Conservation (phyloP, 495 filamentous ascomycete genomes). For the Neurospora sp. region DNA sequence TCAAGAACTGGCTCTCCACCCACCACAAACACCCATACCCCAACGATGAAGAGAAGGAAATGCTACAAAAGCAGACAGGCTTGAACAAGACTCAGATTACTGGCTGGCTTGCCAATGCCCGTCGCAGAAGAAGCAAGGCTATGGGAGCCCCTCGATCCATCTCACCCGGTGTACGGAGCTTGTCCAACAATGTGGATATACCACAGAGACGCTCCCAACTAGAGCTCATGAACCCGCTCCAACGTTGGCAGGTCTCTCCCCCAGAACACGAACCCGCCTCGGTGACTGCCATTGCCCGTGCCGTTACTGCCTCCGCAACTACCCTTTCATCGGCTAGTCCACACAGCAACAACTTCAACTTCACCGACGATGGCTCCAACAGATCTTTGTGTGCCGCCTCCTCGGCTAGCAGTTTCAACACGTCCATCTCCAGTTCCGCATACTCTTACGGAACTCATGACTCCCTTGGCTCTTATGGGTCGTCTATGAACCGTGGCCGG, state of each 20-base stretch:
- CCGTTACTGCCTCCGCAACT: conserved; percentile 49
- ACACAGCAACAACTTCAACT: conserved; percentile 33
- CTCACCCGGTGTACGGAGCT: conserved; percentile 44
- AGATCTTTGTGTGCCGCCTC: conserved; percentile 58
- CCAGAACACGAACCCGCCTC: conserved; percentile 81
- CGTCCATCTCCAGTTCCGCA: conserved; percentile 61
- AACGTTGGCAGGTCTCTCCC: conserved; percentile 78
- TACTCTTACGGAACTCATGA: conserved; percentile 57
- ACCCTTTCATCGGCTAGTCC: conserved; percentile 44
- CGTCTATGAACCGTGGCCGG: conserved; percentile 45
- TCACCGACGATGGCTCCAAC: conserved; percentile 56
- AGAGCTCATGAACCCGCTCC: conserved; percentile 66
- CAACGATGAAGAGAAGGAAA: conserved; percentile 68
- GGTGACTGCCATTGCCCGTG: conserved; percentile 66
- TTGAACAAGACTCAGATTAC: conserved; percentile 67
- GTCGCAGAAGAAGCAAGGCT: conserved; percentile 59
- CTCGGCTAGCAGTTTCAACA: conserved; percentile 63
- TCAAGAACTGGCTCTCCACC: conserved; percentile 68
- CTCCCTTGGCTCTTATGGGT: conserved; percentile 59
- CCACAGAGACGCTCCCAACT: conserved; percentile 39
- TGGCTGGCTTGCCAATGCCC: conserved; percentile 82
- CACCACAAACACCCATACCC: conserved; percentile 74
- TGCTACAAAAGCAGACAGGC: conserved; percentile 59
- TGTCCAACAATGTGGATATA: conserved; percentile 58
- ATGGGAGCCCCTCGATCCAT: conserved; percentile 43